Evolutionary conservation across 1,284 basidiomycete genomes (phyloP).

Genomic region (Ceratobasidium sp.): DNA sequence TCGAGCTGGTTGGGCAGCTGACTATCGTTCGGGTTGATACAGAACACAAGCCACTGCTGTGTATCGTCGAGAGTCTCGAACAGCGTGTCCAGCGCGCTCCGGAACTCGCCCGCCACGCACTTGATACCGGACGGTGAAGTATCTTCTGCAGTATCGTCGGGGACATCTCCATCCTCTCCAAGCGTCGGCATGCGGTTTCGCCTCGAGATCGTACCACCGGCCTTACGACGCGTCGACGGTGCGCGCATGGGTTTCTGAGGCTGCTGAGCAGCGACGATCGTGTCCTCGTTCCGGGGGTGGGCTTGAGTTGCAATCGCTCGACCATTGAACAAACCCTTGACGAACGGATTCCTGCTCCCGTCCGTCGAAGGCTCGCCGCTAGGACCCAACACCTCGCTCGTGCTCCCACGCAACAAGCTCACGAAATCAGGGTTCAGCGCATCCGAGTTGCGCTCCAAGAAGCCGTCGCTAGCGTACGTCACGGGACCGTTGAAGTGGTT

Average conservation of each 20-base stretch:
- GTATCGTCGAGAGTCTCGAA: constrained; percentile 92
- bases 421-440: constrained; percentile 94
- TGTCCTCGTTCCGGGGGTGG: constrained; percentile 92
- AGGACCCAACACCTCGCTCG: constrained; percentile 58
- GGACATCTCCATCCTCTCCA: constrained; percentile 66
- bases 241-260: constrained; percentile 93
- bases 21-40: constrained; percentile 94
- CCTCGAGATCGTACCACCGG: constrained; percentile 40
- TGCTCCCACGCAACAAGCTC: constrained; percentile 80
- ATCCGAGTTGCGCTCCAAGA: constrained; percentile 91
- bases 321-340: constrained; percentile 89
- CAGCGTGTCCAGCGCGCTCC: constrained; percentile 83
- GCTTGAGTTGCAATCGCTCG: constrained; percentile 91
- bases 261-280: constrained; percentile 94
- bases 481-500: constrained; percentile 93
- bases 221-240: constrained; percentile 86
- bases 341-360: constrained; percentile 90
- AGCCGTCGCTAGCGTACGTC: constrained; percentile 90
- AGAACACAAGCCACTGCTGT: constrained; percentile 93
- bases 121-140: constrained; percentile 59
- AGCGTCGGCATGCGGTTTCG: constrained; percentile 61
- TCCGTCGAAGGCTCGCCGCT: constrained; percentile 59
- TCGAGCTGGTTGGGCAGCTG: constrained; percentile 95
- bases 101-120: constrained; percentile 91
- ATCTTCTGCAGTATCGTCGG: constrained; percentile 66